phyloP scores from a whole-genome alignment of 2,329 filamentous ascomycete genomes.

The Hypomyces rosellus region DNA sequence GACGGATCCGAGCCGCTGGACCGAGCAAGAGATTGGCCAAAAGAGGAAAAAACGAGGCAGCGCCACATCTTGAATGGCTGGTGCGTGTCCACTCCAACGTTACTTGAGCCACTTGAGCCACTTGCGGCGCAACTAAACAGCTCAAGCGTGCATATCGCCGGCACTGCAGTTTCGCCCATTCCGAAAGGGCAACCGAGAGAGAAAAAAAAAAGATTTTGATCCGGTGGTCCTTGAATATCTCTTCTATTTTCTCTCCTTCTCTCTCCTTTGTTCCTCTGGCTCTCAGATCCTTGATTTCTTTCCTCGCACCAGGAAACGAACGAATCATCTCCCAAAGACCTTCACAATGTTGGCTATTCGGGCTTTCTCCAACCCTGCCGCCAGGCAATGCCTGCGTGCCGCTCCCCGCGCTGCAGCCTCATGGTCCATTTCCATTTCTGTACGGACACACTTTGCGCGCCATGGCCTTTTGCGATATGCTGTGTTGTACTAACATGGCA shows the following conservation, averaged over 20 bases:
- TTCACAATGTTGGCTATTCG: conserved; percentile 77
- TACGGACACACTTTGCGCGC: conserved; percentile 16
- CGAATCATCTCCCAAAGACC: conserved; percentile 17
- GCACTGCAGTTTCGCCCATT: conserved; percentile 13
- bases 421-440: conserved; percentile 26
- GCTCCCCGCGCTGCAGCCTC: conserved; percentile 49
- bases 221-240: conserved; percentile 1
- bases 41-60: conserved; percentile 10
- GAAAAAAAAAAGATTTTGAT: not conserved
- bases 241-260: conserved; percentile 3
- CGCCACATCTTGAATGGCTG: conserved; percentile 17
- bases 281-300: conserved; percentile 14
- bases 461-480: conserved; percentile 15
- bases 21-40: conserved; percentile 15
- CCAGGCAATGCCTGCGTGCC: conserved; percentile 71
- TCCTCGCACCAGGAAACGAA: not conserved
- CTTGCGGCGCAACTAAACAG: conserved; percentile 7
- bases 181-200: not conserved
- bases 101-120: conserved; percentile 4
- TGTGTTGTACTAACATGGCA: not conserved
- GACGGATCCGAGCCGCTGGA: conserved; percentile 24
- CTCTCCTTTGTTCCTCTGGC: conserved; percentile 13
- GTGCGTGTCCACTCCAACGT: conserved; percentile 5
- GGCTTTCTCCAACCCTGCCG: conserved; percentile 67
- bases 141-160: conserved; percentile 13